Base-by-base conservation (phyloP, 345 rosid species). In the Citropsis articulata region DNA sequence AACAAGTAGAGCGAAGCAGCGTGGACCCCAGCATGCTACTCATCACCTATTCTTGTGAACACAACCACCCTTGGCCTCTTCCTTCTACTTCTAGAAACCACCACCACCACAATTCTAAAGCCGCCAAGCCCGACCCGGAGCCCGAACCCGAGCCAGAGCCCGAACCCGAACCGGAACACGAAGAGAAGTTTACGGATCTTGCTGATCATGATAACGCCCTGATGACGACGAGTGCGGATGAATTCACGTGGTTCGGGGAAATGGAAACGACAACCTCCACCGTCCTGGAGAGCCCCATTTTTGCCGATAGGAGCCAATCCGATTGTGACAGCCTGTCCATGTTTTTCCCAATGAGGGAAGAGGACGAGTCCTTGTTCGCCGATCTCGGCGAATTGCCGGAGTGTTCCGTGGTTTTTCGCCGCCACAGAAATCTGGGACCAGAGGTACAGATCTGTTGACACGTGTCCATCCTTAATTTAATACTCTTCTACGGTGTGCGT, bases 371-470 rank as follows among this genome's bases (percentile, higher is more conserved):
- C 40, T 75, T 97, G 81, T 94, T 92, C 82, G 98, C 98, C 63
- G 99, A 94, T 85, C 98, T 97, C 14, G 99, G 88, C 4, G 99
- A 96, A 91, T 83, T 97, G 83, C 99, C 99, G 82, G 99, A 97
- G 90, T 97, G 91, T 63, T 88, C 98, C 60, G 64, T 88, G 78
- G 98, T 94, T 69, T 90, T 96, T 72, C 80, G 94, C 78, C 96
- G 93, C 81, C 94, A 86, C 77, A 88, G 88, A 76, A 92, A 87
- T 72, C 85, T 85, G 66, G 95, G 90, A 61, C 87, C 92, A 59
- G 90, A 90, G 66, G 91, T 89, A 5, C 94, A 85, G 84, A 93
- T 91, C 89, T 93, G 85, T 79, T 89, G 82, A 89, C 90, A 87
- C 84, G 83, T 76, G 87, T 80, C n/a, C 55, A 9, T 13, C 2